Percentiles rank a stretch among this genome's conserved stretches.
Evolutionary conservation across 129 eudicot genomes (phyloP).

Genomic region (Solidago caesia): DNA sequence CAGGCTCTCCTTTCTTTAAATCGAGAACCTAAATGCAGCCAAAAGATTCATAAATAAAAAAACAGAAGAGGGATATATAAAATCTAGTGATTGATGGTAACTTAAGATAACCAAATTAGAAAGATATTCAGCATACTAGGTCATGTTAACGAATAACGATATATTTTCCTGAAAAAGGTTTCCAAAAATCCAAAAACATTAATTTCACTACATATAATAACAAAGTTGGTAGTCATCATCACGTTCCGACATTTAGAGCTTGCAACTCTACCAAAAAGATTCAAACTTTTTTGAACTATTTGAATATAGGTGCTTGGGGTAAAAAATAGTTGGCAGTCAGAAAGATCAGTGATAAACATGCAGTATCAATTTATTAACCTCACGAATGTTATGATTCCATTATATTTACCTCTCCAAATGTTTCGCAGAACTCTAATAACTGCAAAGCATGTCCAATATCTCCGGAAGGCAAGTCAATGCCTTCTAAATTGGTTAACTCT

Average conservation of each 20-base stretch:
- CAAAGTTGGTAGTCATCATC: neutral
- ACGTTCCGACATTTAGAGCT: constrained; percentile 16
- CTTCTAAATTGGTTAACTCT: constrained; percentile 42
- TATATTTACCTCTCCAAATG: constrained; percentile 60
- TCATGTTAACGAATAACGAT: constrained; percentile 2
- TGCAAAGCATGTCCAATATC: constrained; percentile 68
- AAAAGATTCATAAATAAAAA: neutral
- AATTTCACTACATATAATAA: neutral
- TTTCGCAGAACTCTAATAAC: constrained; percentile 55
- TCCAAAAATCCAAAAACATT: constrained; percentile 1
- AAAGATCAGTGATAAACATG: neutral
- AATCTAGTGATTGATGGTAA: neutral
- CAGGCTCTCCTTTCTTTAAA: constrained; percentile 45
- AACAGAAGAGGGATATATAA: neutral
- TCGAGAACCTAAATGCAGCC: constrained; percentile 43
- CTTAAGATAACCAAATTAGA: constrained; percentile 5
- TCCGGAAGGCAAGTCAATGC: constrained; percentile 49
- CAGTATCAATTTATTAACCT: neutral
- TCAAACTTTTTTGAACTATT: neutral
- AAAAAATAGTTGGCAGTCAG: too few relatives aligned
- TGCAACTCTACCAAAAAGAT: constrained; percentile 4
- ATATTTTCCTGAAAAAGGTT: constrained; percentile 14
- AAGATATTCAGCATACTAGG: neutral
- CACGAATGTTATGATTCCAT: neutral
- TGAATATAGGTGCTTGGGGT: too few relatives aligned